phyloP scores from a whole-genome alignment of 768 basidiomycete species.

The Psilocybe azurescens region DNA sequence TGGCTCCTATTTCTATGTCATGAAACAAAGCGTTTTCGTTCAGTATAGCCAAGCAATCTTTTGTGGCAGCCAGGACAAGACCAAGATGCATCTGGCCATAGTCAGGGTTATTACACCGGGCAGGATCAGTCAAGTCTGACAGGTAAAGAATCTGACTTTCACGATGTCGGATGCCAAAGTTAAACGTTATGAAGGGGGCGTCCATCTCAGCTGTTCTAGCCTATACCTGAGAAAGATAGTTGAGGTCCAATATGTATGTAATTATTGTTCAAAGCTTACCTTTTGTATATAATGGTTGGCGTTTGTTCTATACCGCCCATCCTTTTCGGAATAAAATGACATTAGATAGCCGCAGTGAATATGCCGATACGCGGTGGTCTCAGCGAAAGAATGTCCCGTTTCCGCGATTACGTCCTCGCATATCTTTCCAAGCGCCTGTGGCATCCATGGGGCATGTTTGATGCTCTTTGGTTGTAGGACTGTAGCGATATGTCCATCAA shows the following conservation, averaged over 20 bases:
- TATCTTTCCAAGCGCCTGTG: neutral
- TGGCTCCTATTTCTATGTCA: slow-evolving; percentile 7
- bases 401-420: neutral
- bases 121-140: slow-evolving; percentile 19
- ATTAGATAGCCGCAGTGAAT: no score
- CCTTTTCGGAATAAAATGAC: neutral
- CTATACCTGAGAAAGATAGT: slow-evolving; percentile 11
- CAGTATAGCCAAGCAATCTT: neutral
- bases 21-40: slow-evolving; percentile 13
- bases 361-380: no score
- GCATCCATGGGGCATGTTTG: neutral
- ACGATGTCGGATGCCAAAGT: slow-evolving; percentile 16
- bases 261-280: neutral
- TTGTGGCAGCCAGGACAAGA: neutral
- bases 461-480: neutral
- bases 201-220: slow-evolving; percentile 5
- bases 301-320: neutral
- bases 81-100: slow-evolving; percentile 1
- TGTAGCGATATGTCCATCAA: neutral
- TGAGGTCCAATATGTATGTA: no score
- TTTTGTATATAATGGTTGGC: neutral
- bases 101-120: slow-evolving; percentile 23
- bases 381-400: neutral
- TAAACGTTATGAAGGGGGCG: slow-evolving; percentile 13
- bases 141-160: slow-evolving; percentile 14